phyloP scores from a whole-genome alignment of 1,284 basidiomycete species.

The Trichosporon sp. region DNA sequence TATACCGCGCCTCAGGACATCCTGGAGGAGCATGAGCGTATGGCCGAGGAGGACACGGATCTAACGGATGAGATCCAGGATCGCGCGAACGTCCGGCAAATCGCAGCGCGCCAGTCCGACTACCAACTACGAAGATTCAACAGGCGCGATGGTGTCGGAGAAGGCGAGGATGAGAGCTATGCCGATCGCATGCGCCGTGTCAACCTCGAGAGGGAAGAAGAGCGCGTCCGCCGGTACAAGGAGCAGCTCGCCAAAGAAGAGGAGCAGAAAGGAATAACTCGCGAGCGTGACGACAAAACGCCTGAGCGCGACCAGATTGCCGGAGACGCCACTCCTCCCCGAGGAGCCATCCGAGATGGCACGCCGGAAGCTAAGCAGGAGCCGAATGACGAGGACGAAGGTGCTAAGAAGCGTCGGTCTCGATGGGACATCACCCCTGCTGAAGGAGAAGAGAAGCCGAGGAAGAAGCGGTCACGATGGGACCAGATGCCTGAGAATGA shows the following conservation, averaged over 20 bases:
- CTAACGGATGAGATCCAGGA: constrained; percentile 89
- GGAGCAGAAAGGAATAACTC: constrained; percentile 45
- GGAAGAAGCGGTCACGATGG: constrained; percentile 65
- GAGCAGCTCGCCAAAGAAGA: constrained; percentile 74
- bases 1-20: constrained; percentile 92
- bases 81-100: constrained; percentile 84
- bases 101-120: constrained; percentile 87
- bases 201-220: constrained; percentile 89
- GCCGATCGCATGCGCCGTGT: constrained; percentile 93
- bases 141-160: constrained; percentile 53
- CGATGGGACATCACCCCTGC: constrained; percentile 88
- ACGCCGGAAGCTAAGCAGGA: constrained; percentile 40
- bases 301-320: constrained; percentile 58
- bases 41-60: constrained; percentile 79
- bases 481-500: constrained; percentile 45
- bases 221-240: constrained; percentile 72
- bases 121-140: constrained; percentile 91
- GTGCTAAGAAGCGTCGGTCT: constrained; percentile 84
- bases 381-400: constrained; percentile 51
- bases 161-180: constrained; percentile 74
- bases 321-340: constrained; percentile 36
- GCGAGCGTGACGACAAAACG: constrained; percentile 63
- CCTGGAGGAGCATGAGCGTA: constrained; percentile 85
- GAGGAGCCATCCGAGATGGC: constrained; percentile 19
- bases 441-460: constrained; percentile 54